A percentile compares a stretch with the other conserved stretches of the same genome.
These are phyloP conservation scores for Piromyces finnis DNA, from an alignment of 192 early-diverging fungal species.

Conservation along the genomic window DNA sequence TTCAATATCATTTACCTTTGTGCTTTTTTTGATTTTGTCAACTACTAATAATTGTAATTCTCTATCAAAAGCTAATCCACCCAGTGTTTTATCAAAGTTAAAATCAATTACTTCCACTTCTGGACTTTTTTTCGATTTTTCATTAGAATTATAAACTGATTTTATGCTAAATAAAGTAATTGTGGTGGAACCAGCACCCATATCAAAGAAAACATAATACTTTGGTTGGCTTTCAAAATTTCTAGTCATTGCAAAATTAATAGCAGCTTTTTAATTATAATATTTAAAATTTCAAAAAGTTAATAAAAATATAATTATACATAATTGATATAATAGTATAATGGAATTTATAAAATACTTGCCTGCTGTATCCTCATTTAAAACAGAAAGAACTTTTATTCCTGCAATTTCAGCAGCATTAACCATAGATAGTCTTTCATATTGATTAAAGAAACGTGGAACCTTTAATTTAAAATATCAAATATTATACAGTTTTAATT, in stretches of 20 bases:
- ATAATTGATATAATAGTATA: no score
- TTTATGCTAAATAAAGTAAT: constrained; percentile 50
- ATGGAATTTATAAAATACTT: background rate
- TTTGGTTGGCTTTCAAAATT: constrained; percentile 40
- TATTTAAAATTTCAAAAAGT: background rate
- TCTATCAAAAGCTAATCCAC: constrained; percentile 74
- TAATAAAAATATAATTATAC: no score
- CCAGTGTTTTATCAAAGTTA: constrained; percentile 65
- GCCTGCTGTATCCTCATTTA: constrained; percentile 89
- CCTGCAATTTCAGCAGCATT: constrained; percentile 89
- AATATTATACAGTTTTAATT: background rate
- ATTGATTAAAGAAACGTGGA: constrained; percentile 76
- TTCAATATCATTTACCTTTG: constrained; percentile 20
- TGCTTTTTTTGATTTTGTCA: constrained; percentile 29
- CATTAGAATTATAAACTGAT: background rate
- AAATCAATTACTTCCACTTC: constrained; percentile 65
- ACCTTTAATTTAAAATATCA: constrained; percentile 22
- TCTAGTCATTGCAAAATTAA: constrained; percentile 75
- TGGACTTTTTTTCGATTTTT: background rate
- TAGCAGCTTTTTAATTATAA: constrained; percentile 35
- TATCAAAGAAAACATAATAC: constrained; percentile 87
- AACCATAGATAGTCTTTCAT: constrained; percentile 77
- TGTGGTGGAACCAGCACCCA: constrained; percentile 86
- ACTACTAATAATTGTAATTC: constrained; percentile 64
- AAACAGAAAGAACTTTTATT: constrained; percentile 56